Evolutionary conservation across 768 basidiomycete genomes (phyloP).

Genomic region (Mycena chlorophos): DNA sequence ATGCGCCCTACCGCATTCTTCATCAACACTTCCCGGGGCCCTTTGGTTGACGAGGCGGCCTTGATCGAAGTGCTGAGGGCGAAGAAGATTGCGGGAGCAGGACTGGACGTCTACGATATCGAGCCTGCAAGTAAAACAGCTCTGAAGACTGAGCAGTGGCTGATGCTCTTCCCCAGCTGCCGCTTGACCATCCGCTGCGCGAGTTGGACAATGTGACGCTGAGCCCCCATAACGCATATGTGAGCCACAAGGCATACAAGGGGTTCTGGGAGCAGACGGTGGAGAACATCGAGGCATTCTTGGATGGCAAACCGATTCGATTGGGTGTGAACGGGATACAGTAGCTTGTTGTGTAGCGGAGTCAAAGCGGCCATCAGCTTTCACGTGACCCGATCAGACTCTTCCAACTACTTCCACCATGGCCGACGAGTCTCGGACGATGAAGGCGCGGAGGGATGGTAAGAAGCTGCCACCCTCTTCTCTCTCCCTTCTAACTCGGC

Average conservation of each 20-base stretch:
- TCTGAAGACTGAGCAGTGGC: neutral
- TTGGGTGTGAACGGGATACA: slow-evolving; percentile 9
- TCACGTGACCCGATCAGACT: slow-evolving; percentile 19
- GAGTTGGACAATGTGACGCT: slow-evolving; percentile 54
- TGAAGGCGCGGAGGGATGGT: slow-evolving; percentile 77
- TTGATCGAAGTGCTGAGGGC: slow-evolving; percentile 49
- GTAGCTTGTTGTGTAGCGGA: neutral
- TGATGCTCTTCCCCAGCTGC: slow-evolving; percentile 30
- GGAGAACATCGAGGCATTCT: slow-evolving; percentile 56
- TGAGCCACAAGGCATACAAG: slow-evolving; percentile 51
- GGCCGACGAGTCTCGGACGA: slow-evolving; percentile 64
- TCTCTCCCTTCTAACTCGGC: slow-evolving; percentile 21
- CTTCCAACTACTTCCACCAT: slow-evolving; percentile 32
- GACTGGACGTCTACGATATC: slow-evolving; percentile 64
- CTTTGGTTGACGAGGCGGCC: slow-evolving; percentile 60
- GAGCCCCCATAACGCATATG: slow-evolving; percentile 63
- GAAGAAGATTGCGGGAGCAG: slow-evolving; percentile 55
- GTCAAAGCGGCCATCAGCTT: neutral
- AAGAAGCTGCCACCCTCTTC: slow-evolving; percentile 23
- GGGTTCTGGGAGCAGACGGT: slow-evolving; percentile 55
- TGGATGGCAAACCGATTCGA: slow-evolving; percentile 41
- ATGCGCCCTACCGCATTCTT: slow-evolving; percentile 62
- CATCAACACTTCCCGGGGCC: slow-evolving; percentile 69
- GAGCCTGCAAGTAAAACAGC: slow-evolving; percentile 43
- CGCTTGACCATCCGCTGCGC: slow-evolving; percentile 54